phyloP scores from a whole-genome alignment of 2,329 filamentous ascomycete genomes.

The Stenocarpella maydis region DNA sequence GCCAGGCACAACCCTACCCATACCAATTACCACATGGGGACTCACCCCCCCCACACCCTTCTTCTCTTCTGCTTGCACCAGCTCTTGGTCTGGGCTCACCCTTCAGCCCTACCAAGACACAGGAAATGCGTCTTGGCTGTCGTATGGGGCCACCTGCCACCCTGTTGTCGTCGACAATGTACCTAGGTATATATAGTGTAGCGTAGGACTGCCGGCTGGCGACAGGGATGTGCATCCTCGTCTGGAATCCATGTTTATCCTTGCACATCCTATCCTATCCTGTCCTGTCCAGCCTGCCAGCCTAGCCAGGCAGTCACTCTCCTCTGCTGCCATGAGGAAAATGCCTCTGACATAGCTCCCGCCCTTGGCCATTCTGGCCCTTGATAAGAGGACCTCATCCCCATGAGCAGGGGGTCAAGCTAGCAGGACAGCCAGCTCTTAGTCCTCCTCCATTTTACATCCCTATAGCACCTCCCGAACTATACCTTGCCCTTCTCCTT shows the following conservation, averaged over 20 bases:
- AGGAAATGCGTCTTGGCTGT: background rate
- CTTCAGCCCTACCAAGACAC: constrained; percentile 25
- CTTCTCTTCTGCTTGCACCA: background rate
- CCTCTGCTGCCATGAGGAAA: constrained; percentile 8
- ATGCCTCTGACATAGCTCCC: constrained; percentile 28
- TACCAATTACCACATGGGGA: constrained; percentile 22
- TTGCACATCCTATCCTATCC: background rate
- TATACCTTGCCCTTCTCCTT: background rate
- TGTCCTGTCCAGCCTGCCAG: background rate
- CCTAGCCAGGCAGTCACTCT: constrained; percentile 32
- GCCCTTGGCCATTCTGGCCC: constrained; percentile 19
- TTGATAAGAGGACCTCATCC: constrained; percentile 10
- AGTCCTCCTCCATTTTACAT: constrained; percentile 14
- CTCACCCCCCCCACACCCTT: constrained; percentile 12
- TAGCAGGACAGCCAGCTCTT: constrained; percentile 12
- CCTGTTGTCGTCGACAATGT: constrained; percentile 15
- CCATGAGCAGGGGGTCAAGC: constrained; percentile 19
- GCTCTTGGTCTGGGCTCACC: constrained; percentile 7
- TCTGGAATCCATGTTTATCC: constrained; percentile 15
- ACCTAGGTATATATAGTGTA: too few relatives aligned
- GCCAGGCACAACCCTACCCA: constrained; percentile 2
- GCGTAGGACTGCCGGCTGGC: constrained; percentile 30
- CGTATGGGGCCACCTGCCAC: constrained; percentile 6
- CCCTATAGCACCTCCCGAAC: background rate
- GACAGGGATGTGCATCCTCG: background rate